Evolutionary conservation across 2,329 filamentous ascomycete species (phyloP), one percentile per base, ranked within the genome.

Genomic region (Aureobasidium sp.): DNA sequence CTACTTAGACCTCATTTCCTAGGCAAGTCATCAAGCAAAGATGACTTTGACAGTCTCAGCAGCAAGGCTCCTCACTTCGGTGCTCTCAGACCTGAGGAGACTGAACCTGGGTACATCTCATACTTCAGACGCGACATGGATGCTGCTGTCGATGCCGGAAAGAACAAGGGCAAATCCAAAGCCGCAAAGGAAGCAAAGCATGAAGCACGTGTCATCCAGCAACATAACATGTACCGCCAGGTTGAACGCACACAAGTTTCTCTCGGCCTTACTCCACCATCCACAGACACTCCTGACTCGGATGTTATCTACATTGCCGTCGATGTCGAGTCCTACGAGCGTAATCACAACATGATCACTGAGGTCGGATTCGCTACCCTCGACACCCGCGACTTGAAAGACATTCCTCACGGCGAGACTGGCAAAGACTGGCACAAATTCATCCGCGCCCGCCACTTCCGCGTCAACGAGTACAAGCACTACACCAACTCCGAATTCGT

Each of bases 331-430:
- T 85, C 87, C 1, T 90, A 86, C 62, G 94, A 99, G 72, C 75
- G 76, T 25, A 78, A 83, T 48, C 82, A 85, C 13, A 77, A 80
- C 37, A 77, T 83, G 13, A 81, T 97, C 62, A 96, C 92, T 0
- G 94, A 99, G 72, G 80, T 99, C 41, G 94, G 94, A 0, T 79
- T 99, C 42, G 87, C 90, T 1, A 86, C 87, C 3, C 78, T 97
- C 0, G 91, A 97, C 71, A 91, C 88, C 1, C 72, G 76, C 25
- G 79, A 84, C 54, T 73, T 91, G 27, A 67, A 74, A 1, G 75
- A 72, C 8, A 64, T 85, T 0, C 68, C 82, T 0, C 88, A 89
- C 3, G 89, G 89, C 0, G 68, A 76, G 2, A 73, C 77, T 30
- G 90, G 86, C 3, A 67, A 76, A 44, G 79, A 85, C 41, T 97